phyloP scores from a whole-genome alignment of 345 rosid species.

The Pugionium cornutum region DNA sequence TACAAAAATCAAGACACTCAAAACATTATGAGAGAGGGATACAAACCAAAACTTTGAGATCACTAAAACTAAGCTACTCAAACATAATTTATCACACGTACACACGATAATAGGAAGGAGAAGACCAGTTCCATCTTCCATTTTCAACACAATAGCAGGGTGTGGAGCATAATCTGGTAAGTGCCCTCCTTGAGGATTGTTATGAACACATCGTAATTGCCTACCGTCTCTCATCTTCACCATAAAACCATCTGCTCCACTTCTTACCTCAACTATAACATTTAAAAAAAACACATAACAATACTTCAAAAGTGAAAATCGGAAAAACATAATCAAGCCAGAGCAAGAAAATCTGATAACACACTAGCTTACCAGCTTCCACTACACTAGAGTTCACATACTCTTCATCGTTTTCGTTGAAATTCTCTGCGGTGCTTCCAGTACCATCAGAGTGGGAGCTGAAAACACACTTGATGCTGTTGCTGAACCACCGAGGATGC shows the following conservation, averaged over 20 bases:
- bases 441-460: slow-evolving; percentile 78
- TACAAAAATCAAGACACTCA: slow-evolving; percentile 11
- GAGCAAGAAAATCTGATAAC: neutral
- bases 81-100: slow-evolving; percentile 45
- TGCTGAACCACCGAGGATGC: slow-evolving; percentile 12
- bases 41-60: neutral
- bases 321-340: too few relatives aligned
- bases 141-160: slow-evolving; percentile 90
- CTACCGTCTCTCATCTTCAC: slow-evolving; percentile 96
- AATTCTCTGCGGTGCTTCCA: slow-evolving; percentile 81
- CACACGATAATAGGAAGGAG: slow-evolving; percentile 93
- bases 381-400: slow-evolving; percentile 79
- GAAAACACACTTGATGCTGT: slow-evolving; percentile 52
- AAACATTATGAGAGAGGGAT: too few relatives aligned
- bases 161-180: slow-evolving; percentile 78
- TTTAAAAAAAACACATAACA: slow-evolving; percentile 10
- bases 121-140: slow-evolving; percentile 99
- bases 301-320: neutral
- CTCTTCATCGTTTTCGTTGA: slow-evolving; percentile 81
- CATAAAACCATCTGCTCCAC: slow-evolving; percentile 84
- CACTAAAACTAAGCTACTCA: neutral
- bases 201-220: slow-evolving; percentile 75
- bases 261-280: slow-evolving; percentile 76
- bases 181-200: slow-evolving; percentile 83
- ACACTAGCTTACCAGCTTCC: slow-evolving; percentile 71